Base-by-base conservation (phyloP, 371 early-diverging fungal genomes). In the Circinella umbellata region DNA sequence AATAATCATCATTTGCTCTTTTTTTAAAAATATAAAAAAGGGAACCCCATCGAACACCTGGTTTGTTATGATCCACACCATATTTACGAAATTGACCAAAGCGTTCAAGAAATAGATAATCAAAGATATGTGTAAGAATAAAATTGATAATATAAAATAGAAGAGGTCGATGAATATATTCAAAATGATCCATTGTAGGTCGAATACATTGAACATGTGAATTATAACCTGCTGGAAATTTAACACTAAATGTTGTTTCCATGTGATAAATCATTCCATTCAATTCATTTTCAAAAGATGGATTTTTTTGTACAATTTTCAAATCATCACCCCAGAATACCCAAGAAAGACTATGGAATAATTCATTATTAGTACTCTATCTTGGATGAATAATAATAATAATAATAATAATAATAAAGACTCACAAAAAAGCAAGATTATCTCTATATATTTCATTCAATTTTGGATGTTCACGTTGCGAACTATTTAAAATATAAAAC, bases 141-240 rank as follows among this genome's bases (percentile, higher is more conserved):
- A 77, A 84, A 27, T 80, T 61, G 10, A n/a, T 78, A 5, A 77
- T 62, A 61, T 92, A 92, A 2, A 89, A 67, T 17, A 84, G 48
- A 10, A 91, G 72, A 1, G 92, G 91, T 13, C 90, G 86, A 63
- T 88, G 88, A 18, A 81, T 71, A 8, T 90, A 89, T 36, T 85
- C 69, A 46, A 92, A 83, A 4, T 87, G 86, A 62, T 92, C 91
- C 46, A 89, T 77, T 20, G 80, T 83, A 36, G 91, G 80, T 13
- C 88, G 81, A 62, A 91, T 86, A 55, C 89, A 86, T 27, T 78
- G 68, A 37, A 89, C 68, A 0, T 80, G 54, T 6, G 75, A 65
- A 73, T 91, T 92, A 66, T 78, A 78, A 7, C 90, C 90, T 6
- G 78, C 59, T 14, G 82, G 68, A 62, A 92, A 82, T 54, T 78